These are phyloP conservation scores for Thyridium curvatum DNA, from an alignment of 2,329 filamentous ascomycete genomes.

Conservation along the genomic window DNA sequence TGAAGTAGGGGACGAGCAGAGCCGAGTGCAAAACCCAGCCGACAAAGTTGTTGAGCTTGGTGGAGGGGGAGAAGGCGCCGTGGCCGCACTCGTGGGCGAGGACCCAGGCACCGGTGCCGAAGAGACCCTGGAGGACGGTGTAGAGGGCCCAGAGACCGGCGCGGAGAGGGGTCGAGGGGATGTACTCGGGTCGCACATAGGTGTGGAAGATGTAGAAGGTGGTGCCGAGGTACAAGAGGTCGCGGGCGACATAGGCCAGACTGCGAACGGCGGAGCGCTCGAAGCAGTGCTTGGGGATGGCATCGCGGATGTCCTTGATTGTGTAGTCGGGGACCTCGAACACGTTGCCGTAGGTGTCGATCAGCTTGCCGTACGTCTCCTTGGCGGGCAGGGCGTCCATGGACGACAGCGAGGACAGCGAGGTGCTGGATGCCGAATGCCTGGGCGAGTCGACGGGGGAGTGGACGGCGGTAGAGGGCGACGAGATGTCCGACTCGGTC, in stretches of 20 bases:
- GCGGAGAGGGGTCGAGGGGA: slow-evolving; percentile 65
- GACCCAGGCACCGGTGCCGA: slow-evolving; percentile 92
- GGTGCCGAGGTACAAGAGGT: slow-evolving; percentile 63
- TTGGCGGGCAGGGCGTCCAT: slow-evolving; percentile 55
- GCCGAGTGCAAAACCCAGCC: slow-evolving; percentile 87
- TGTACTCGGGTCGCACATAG: slow-evolving; percentile 77
- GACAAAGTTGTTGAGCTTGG: slow-evolving; percentile 81
- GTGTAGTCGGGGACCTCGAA: slow-evolving; percentile 93
- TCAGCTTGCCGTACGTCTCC: slow-evolving; percentile 54
- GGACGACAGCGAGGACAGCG: slow-evolving; percentile 82
- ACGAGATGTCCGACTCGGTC: slow-evolving; percentile 35
- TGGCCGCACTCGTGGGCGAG: slow-evolving; percentile 97
- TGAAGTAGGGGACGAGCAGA: slow-evolving; percentile 90
- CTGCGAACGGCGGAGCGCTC: slow-evolving; percentile 73
- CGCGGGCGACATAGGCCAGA: slow-evolving; percentile 77
- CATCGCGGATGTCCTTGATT: slow-evolving; percentile 95
- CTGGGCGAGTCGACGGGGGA: slow-evolving; percentile 56
- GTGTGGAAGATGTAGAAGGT: slow-evolving; percentile 88
- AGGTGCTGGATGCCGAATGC: slow-evolving; percentile 73
- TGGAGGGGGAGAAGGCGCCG: slow-evolving; percentile 92
- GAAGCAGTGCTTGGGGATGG: slow-evolving; percentile 97
- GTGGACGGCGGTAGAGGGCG: slow-evolving; percentile 48
- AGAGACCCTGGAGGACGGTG: slow-evolving; percentile 82
- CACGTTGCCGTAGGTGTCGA: slow-evolving; percentile 91
- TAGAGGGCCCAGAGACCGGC: slow-evolving; percentile 58